These are phyloP conservation scores for Pinus taeda DNA, from an alignment of 75 land plant genomes.

Conservation along the genomic window DNA sequence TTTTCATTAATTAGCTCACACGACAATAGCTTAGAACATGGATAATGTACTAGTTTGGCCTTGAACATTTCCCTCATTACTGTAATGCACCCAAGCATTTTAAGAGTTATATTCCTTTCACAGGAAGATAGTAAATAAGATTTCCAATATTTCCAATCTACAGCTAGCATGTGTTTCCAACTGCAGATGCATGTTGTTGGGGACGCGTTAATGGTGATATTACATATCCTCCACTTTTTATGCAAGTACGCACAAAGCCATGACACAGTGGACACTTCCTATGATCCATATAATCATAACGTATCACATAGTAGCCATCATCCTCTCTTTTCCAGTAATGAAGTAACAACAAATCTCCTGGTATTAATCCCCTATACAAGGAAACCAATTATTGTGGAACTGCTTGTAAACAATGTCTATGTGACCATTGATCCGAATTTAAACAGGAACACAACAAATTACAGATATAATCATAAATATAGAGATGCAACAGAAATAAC, in stretches of 20 bases:
- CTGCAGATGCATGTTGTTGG: conserved; percentile 53
- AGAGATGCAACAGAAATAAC: too few species aligned
- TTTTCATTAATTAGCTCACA: conserved; percentile 24
- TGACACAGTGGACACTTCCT: conserved; percentile 59
- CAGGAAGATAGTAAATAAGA: conserved; percentile 52
- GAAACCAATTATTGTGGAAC: conserved; percentile 68
- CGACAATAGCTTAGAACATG: conserved; percentile 22
- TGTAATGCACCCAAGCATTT: conserved; percentile 78
- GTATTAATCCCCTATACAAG: conserved; percentile 83
- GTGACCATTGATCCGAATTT: too few species aligned
- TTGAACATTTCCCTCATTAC: conserved; percentile 81
- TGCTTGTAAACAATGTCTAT: conserved; percentile 83
- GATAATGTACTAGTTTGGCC: conserved; percentile 45
- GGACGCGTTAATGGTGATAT: conserved; percentile 62
- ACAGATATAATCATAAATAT: too few species aligned
- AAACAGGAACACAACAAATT: too few species aligned
- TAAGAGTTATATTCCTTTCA: conserved; percentile 64
- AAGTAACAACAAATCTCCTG: conserved; percentile 70
- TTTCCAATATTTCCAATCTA: conserved; percentile 97
- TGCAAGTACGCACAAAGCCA: conserved; percentile 77
- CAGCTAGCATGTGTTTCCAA: conserved; percentile 86
- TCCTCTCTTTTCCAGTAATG: conserved; percentile 96
- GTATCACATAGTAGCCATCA: conserved; percentile 96
- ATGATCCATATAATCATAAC: conserved; percentile 81
- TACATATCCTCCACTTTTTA: conserved; percentile 99